Conservation (phyloP, 148 eudicot genomes). For the Beta vulgaris region DNA sequence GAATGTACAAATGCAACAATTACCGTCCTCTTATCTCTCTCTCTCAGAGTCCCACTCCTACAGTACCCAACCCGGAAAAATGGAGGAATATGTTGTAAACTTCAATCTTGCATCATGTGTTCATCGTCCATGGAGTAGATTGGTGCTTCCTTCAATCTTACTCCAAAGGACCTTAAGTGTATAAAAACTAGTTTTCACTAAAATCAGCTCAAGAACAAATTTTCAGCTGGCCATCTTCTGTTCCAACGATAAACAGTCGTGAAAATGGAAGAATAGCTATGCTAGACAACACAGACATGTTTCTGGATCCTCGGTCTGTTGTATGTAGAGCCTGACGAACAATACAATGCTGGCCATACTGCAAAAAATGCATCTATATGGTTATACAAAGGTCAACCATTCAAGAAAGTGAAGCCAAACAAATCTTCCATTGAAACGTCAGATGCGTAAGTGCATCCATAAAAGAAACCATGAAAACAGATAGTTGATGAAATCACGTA, state of each 20-base stretch:
- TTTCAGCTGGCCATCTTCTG: constrained; percentile 91
- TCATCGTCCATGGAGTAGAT: not conserved
- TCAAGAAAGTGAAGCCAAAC: not conserved
- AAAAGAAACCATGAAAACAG: not conserved
- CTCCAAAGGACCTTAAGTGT: not conserved
- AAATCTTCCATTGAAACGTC: not conserved
- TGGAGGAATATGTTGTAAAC: not conserved
- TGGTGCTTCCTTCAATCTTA: not conserved
- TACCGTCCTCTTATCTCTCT: not conserved
- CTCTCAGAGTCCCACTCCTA: not conserved
- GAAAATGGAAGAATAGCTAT: constrained; percentile 80
- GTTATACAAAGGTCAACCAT: constrained; percentile 2
- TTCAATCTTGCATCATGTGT: not conserved
- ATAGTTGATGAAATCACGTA: not conserved
- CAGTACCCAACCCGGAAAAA: not conserved
- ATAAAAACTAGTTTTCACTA: not conserved
- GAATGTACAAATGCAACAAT: not conserved
- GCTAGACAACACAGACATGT: constrained; percentile 74
- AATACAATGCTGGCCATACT: constrained; percentile 62
- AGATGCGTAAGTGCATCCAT: not conserved
- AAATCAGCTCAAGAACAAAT: constrained; percentile 56
- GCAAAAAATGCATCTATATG: constrained; percentile 27
- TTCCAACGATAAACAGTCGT: constrained; percentile 82
- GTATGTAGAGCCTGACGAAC: constrained; percentile 67
- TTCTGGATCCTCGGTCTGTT: constrained; percentile 68